Evolutionary conservation across 2,329 filamentous ascomycete genomes (phyloP).

Genomic region (Xylariaceae sp.): DNA sequence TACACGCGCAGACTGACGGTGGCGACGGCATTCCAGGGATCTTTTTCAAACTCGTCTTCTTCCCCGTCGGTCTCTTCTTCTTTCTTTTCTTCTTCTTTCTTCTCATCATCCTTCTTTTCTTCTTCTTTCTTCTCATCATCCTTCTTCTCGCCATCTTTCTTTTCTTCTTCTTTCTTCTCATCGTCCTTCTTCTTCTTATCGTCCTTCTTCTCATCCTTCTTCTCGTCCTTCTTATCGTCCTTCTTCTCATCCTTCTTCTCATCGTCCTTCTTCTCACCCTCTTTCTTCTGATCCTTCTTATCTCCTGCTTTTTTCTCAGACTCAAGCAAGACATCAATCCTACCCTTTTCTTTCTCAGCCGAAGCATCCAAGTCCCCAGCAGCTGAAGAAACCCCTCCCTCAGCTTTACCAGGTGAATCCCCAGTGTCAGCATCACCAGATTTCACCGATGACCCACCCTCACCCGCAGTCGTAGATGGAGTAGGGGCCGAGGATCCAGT

Average conservation of each 20-base stretch:
- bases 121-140: slow-evolving; percentile 17
- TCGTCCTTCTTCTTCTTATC: slow-evolving; percentile 11
- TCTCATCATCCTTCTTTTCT: slow-evolving; percentile 1
- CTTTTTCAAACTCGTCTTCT: slow-evolving; percentile 51
- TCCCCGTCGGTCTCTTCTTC: slow-evolving; percentile 34
- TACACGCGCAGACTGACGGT: slow-evolving; percentile 60
- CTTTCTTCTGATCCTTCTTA: too few species aligned
- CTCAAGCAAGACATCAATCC: background rate
- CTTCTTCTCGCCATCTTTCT: background rate
- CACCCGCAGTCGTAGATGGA: slow-evolving; percentile 4
- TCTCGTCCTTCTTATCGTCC: background rate
- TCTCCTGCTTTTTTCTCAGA: background rate
- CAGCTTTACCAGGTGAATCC: background rate
- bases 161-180: background rate
- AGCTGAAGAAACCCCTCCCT: background rate
- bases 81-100: background rate
- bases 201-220: too few species aligned
- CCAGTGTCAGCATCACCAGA: background rate
- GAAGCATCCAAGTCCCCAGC: background rate
- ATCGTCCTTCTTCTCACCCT: background rate
- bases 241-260: slow-evolving; percentile 19
- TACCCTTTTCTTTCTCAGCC: slow-evolving; percentile 3
- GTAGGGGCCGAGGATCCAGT: background rate
- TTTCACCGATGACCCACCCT: slow-evolving; percentile 4
- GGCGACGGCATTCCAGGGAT: slow-evolving; percentile 60